phyloP scores from a whole-genome alignment of 2,329 filamentous ascomycete genomes.

The Trichophyton rubrum region DNA sequence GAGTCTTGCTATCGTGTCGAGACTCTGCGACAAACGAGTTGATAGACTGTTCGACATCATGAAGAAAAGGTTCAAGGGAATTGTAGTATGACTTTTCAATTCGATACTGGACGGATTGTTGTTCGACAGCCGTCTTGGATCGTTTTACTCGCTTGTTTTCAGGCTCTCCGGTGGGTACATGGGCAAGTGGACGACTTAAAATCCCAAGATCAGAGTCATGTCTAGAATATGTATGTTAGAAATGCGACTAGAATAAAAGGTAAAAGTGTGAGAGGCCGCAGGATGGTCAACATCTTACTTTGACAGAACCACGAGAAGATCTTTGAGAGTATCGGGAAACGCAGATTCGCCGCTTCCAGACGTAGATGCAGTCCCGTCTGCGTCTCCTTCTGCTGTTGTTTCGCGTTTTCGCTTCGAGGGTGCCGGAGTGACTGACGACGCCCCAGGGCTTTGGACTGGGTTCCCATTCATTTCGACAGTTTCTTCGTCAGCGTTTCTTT shows the following conservation, averaged over 20 bases:
- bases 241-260: neutral
- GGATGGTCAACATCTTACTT: conserved; percentile 16
- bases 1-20: conserved; percentile 17
- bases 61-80: conserved; percentile 30
- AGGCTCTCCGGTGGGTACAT: conserved; percentile 25
- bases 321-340: conserved; percentile 26
- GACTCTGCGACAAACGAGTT: conserved; percentile 27
- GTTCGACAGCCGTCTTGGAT: conserved; percentile 15
- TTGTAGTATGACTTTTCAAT: conserved; percentile 28
- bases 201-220: conserved; percentile 34
- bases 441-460: conserved; percentile 15
- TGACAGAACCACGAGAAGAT: conserved; percentile 24
- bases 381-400: conserved; percentile 13
- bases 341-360: conserved; percentile 16
- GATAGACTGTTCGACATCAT: conserved; percentile 32
- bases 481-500: conserved; percentile 21
- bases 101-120: conserved; percentile 27
- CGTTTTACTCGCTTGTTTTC: conserved; percentile 34
- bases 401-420: conserved; percentile 33
- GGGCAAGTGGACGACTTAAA: conserved; percentile 28
- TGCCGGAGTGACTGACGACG: conserved; percentile 21
- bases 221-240: conserved; percentile 21
- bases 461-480: conserved; percentile 26
- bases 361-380: conserved; percentile 15
- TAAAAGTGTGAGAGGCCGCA: neutral